Base-by-base conservation (phyloP, 345 rosid genomes). In the Leavenworthia alabamica region DNA sequence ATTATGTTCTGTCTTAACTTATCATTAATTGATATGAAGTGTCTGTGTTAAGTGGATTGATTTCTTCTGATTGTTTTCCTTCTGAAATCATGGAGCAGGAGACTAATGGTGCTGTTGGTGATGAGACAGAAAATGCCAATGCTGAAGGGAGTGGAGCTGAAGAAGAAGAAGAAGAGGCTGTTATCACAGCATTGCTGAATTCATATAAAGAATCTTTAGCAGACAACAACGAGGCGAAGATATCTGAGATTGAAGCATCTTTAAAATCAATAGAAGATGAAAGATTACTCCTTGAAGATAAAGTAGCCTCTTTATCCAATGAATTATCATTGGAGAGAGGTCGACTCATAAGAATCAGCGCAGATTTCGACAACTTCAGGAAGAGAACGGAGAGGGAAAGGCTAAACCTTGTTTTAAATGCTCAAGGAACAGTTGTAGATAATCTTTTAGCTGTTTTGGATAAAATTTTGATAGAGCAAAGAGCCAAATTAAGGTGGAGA, bases 391-490 rank as follows among this genome's bases (percentile, higher is more conserved):
- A 93, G 52, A 81, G 81, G 66, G 99, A 93, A 29, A 86, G 97
- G 56, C 83, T 85, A 56, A 82, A 89, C 17, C 47, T 89, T 71
- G 88, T 89, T 40, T 48, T 85, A 46, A 89, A 87, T 82, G 88
- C 97, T 67, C 91, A 87, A 75, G 99, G 99, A 49, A 96, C 85
- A 67, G 85, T 93, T 35, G 82, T 87, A 19, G 99, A 93, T 81
- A 87, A 64, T 75, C 77, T 93, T 28, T 66, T 93, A 62, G 67
- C 77, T 15, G 91, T 93, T 63, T 69, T 89, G 78, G 99, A 93
- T 77, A 89, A n/a, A n/a, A 87, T 75, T 93, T 93, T 56, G 96
- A 89, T 80, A 84, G 99, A 79, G 99, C 99, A 42, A 89, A 87
- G 73, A 43, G 79, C 45, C 99, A 93, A 57, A 77, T 89, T 45